Evolutionary conservation across 2,329 filamentous ascomycete species (phyloP).

Genomic region (Monosporascus sp.): DNA sequence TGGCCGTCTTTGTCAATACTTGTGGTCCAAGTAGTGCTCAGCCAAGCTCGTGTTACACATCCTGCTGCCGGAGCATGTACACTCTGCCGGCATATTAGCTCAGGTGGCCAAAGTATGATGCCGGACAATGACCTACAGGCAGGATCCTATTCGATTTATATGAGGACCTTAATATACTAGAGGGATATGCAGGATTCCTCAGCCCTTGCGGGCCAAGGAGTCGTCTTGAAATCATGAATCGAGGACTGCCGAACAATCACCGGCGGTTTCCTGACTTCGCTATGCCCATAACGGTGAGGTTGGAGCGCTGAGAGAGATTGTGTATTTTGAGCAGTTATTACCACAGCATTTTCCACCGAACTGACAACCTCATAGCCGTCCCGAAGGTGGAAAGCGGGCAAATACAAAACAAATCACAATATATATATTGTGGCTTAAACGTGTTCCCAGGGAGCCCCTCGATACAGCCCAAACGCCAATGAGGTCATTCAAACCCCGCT

Average conservation of each 20-base stretch:
- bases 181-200: not conserved
- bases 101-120: not conserved
- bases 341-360: no score
- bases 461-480: constrained; percentile 3
- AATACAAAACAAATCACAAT: not conserved
- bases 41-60: constrained; percentile 29
- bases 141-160: not conserved
- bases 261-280: not conserved
- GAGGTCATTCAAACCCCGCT: constrained; percentile 12
- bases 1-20: constrained; percentile 71
- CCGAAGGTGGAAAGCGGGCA: no score
- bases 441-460: no score
- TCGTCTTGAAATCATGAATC: not conserved
- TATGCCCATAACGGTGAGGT: not conserved
- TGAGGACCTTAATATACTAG: not conserved
- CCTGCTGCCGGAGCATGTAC: constrained; percentile 3
- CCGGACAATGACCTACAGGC: not conserved
- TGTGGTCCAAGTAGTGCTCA: constrained; percentile 35
- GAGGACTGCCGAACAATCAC: not conserved
- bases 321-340: no score
- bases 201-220: not conserved
- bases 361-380: no score
- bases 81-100: not conserved
- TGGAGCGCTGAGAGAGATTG: not conserved
- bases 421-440: constrained; percentile 11